Base-by-base conservation (phyloP, 2,329 filamentous ascomycete species). In the Pseudogymnoascus sp. region DNA sequence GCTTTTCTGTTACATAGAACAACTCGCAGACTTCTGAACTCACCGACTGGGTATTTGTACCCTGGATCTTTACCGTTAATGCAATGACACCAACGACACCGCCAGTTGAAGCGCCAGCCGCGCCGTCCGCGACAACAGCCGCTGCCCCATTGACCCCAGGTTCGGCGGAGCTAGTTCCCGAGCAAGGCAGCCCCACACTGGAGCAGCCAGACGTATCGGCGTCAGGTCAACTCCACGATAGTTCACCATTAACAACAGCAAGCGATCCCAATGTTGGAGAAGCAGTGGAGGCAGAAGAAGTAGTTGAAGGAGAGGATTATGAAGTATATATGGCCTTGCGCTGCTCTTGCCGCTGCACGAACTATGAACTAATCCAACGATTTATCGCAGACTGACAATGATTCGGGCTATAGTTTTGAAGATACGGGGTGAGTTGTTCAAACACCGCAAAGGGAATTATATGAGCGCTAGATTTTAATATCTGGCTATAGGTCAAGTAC, bases 401-500 rank as follows among this genome's bases (percentile, higher is more conserved):
- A 53, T 18, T 53, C 47, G 10, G 47, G 11, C 14, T n/a, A 31
- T 10, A 25, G 47, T 5, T 53, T 28, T 11, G 23, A n/a, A 1
- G 47, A 53, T 28, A 31, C 23, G 1, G 25, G 47, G 47, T 53
- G 23, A 53, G 47, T 11, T 16, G 14, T 31, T 31, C 25, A 16
- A 28, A 25, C 21, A 8, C 21, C 11, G 3, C 21, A 16, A 31
- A 11, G 8, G 23, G 25, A 4, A 16, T 50, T n/a, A 18, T 23
- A 53, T 53, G 25, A 11, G 25, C 14, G 25, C 47, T 2, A 16
- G n/a, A 31, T 11, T 28, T 28, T 53, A 53, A 53, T 31, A 16
- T 31, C 14, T 31, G n/a, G 47, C 18, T 31, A 53, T 16, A 53
- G 47, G 14, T 53, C 47, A 53, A 53, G 23, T 16, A 68, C 67